Base-by-base conservation (phyloP, 805 yeast species). In the Ogataea nakhonphanomensis region DNA sequence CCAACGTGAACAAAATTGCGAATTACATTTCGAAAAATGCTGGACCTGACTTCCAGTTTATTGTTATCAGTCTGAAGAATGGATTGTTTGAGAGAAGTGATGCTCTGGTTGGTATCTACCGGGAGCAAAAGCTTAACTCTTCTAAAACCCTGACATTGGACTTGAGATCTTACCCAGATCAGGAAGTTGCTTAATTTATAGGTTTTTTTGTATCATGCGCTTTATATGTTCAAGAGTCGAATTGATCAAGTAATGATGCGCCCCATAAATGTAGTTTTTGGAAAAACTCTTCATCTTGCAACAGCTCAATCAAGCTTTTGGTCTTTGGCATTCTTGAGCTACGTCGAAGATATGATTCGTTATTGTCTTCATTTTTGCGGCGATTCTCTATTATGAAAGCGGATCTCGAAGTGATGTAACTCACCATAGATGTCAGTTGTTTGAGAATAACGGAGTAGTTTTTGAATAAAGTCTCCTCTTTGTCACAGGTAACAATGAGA, bases 41-140 rank as follows among this genome's bases (percentile, higher is more conserved):
- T 2, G 83, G 87, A 20, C 84, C 88, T 2, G 73, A 77, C 30
- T 79, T 87, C 59, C 99, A 93, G 58, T 88, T 91, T 54, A 88
- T 93, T 59, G 96, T 93, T 32, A 93, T 93, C 46, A 84, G 95
- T 31, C 74, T 93, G 62, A 93, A 91, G 64, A 88, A 84, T 54
- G 76, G 86, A 1, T 69, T 93, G 55, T 93, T 84, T 62, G 96
- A 90, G 57, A 79, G 79, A 53, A 85, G 96, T 7, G 95, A 88
- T 56, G 81, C 96, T 0, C 69, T 93, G 42, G 95, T 93, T 5
- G 99, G 99, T 24, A 90, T 93, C 36, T 90, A 86, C 66, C 73
- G 95, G 48, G 93, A 85, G 44, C 95, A 84, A 51, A 64, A 67
- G 7, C 76, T 78, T 37, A 86, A 84, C 53, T 74, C 87, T 35